A percentile compares a stretch with the other conserved stretches of the same genome.
These are phyloP conservation scores for Oropetium thomaeum DNA, from an alignment of 176 grass and related monocot genomes.

Conservation along the genomic window DNA sequence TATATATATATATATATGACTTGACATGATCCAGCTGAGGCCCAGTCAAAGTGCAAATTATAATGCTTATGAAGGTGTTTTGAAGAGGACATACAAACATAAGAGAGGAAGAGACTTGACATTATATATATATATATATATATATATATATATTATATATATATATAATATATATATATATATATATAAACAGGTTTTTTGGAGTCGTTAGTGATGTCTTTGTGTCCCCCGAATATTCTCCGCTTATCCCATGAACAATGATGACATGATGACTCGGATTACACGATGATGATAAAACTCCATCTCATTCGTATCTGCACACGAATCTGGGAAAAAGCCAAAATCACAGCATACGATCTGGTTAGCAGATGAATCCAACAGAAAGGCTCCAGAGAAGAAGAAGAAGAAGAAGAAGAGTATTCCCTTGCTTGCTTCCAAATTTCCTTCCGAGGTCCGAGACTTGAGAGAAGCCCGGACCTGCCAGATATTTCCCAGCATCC, in stretches of 20 bases:
- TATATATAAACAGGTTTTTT: neutral
- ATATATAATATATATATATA: too few species aligned
- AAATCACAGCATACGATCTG: neutral
- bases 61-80: neutral
- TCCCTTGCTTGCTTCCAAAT: neutral
- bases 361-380: slow-evolving; percentile 9
- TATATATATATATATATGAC: too few species aligned
- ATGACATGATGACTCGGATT: neutral
- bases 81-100: neutral
- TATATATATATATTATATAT: too few species aligned
- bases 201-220: neutral
- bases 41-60: neutral
- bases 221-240: slow-evolving; percentile 30
- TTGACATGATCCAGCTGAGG: neutral
- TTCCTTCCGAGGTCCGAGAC: neutral
- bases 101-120: neutral
- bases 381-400: neutral
- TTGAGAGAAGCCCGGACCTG: neutral
- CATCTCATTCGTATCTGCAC: slow-evolving; percentile 5
- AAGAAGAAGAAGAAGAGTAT: too few species aligned
- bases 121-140: neutral
- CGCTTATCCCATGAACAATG: slow-evolving; percentile 3
- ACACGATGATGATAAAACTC: neutral
- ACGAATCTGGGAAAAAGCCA: neutral
- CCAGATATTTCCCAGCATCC: neutral